Evolutionary conservation across 345 rosid genomes (phyloP), one percentile per base, ranked within the genome.

Genomic region (Dipteronia dyeriana): DNA sequence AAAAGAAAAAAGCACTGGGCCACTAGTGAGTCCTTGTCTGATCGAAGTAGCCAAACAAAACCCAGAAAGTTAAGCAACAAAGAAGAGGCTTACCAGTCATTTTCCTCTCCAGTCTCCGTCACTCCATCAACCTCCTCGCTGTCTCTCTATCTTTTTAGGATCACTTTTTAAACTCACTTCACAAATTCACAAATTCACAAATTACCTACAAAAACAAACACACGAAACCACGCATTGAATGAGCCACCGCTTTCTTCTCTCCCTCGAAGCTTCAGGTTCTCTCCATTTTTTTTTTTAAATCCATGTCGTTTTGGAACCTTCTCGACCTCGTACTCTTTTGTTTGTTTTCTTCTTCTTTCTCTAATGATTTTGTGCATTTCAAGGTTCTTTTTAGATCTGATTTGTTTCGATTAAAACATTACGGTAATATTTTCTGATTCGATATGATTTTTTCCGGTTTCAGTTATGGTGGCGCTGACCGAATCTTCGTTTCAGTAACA

Each of bases 21-120:
- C 56, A 19, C 26, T 49, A 5, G 38, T 34, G 38, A 34, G 38
- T 57, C 60, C 31, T 39, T 57, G 56, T 47, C 80, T 41, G 76
- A 78, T 74, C 77, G 82, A 82, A 75, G 38, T 73, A 17, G 70
- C 74, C 79, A 65, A 82, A 78, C 17, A 53, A 38, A 25, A 75
- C 38, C 59, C 59, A 67, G 63, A 66, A 80, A 80, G 63, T 25
- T 7, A 57, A 74, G 76, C 43, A 17, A 20, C 45, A 20, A 7
- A 31, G 41, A 38, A 19, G 51, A 34, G 14, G 45, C 25, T 3
- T 3, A 57, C 47, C 75, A 19, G 57, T 64, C 76, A n/a, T 39
- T 16, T 13, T n/a, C n/a, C 19, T 9, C 17, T 66, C 9, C 54
- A 29, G 4, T 29, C 79, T 34, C 38, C 12, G 49, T 57, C 73